phyloP scores from a whole-genome alignment of 352 stramenopile species.

The Phytophthora ramorum region DNA sequence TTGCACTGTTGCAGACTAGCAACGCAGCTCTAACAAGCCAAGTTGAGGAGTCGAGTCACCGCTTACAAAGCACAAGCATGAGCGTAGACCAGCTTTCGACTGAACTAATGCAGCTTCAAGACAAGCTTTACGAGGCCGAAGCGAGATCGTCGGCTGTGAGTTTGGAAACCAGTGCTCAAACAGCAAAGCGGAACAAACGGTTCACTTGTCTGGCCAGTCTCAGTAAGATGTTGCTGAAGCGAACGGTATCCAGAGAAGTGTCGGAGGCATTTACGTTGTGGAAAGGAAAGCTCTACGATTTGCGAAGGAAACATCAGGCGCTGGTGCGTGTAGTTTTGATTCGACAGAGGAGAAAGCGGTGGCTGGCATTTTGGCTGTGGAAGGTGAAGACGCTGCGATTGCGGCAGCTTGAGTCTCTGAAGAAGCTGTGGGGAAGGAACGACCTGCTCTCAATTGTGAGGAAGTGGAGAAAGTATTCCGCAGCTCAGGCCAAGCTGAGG shows the following conservation, averaged over 20 bases:
- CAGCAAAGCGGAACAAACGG: conserved; percentile 1
- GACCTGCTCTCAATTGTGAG: conserved; percentile 12
- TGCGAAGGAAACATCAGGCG: conserved; percentile 7
- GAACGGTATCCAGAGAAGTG: conserved; percentile 20
- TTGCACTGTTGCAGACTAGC: conserved; percentile 4
- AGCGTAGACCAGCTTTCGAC: conserved; percentile 23
- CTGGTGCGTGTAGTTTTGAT: conserved; percentile 27
- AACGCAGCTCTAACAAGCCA: conserved; percentile 17
- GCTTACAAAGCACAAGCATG: conserved; percentile 15
- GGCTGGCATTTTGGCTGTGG: conserved; percentile 36
- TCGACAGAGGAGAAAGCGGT: conserved; percentile 18
- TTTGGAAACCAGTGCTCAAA: conserved; percentile 2
- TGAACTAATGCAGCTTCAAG: conserved; percentile 20
- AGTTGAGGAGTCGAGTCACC: conserved; percentile 15
- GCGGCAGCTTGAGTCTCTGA: conserved; percentile 17
- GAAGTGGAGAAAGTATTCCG: conserved; percentile 24
- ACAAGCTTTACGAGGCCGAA: conserved; percentile 24
- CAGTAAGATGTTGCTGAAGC: conserved; percentile 26
- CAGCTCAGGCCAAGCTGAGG: conserved; percentile 18
- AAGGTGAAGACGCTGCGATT: conserved; percentile 29
- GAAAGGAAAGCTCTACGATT: conserved; percentile 16
- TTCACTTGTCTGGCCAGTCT: conserved; percentile 9
- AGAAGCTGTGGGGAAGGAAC: conserved; percentile 11
- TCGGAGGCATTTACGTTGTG: conserved; percentile 32
- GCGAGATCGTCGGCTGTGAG: conserved; percentile 7